Evolutionary conservation across 108 stramenopile species (phyloP).

Genomic region (Skeletonema menzelii): DNA sequence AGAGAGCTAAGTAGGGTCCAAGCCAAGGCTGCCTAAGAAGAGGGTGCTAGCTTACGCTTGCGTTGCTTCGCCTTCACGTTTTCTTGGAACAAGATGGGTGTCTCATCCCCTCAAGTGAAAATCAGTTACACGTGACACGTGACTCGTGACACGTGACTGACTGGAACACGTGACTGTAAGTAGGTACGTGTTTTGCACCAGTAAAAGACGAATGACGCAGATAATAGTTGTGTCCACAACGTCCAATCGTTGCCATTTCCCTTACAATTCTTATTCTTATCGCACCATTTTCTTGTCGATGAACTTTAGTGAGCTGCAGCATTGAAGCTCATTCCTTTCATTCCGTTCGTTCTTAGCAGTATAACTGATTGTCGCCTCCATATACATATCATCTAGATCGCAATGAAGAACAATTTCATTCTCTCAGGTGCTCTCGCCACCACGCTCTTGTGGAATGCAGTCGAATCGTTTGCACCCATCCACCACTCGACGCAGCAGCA

Average conservation of each 20-base stretch:
- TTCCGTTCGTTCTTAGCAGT: no score
- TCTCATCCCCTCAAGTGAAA: no score
- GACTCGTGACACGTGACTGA: background rate
- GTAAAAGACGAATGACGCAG: background rate
- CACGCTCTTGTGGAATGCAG: background rate
- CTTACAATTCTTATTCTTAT: background rate
- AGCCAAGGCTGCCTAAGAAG: no score
- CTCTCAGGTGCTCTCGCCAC: background rate
- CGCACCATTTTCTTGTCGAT: no score
- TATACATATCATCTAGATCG: background rate
- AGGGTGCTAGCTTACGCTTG: no score
- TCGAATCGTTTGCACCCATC: background rate
- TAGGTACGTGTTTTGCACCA: background rate
- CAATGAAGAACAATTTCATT: background rate
- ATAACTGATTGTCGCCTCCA: no score
- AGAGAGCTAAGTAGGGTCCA: no score
- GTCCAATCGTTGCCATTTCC: background rate
- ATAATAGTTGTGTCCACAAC: background rate
- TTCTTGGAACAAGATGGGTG: no score
- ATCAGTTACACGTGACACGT: no score
- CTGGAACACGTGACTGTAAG: background rate
- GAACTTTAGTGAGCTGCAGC: no score
- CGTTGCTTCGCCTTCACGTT: no score
- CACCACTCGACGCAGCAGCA: background rate
- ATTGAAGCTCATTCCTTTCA: no score